Conservation (phyloP, 192 early-diverging fungal species). For the Backusella liffmaniae region DNA sequence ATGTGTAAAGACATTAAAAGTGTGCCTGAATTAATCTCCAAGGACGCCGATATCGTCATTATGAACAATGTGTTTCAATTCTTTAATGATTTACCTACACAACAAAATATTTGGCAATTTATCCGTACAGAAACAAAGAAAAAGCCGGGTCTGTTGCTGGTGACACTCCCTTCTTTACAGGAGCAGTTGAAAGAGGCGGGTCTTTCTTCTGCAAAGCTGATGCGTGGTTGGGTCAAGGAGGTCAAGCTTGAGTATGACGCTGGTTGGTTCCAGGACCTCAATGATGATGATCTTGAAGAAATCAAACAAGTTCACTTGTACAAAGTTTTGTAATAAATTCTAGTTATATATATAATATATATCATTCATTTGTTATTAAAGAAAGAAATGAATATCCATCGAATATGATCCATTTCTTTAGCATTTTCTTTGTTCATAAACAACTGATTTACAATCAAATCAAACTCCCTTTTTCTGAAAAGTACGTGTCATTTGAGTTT, state of each 20-base stretch:
- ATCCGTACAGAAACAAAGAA: slow-evolving; percentile 41
- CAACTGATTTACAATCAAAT: no score
- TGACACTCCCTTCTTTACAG: slow-evolving; percentile 53
- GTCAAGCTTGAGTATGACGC: slow-evolving; percentile 45
- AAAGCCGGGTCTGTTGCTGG: slow-evolving; percentile 40
- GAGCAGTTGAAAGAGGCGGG: slow-evolving; percentile 59
- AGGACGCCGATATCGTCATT: slow-evolving; percentile 50
- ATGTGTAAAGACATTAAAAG: slow-evolving; percentile 48
- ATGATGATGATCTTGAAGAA: slow-evolving; percentile 53
- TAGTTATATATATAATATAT: no score
- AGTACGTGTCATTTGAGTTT: no score
- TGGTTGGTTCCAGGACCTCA: slow-evolving; percentile 48
- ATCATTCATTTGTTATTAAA: no score
- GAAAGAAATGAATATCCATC: no score
- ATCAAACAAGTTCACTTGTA: slow-evolving; percentile 57
- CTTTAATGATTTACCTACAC: slow-evolving; percentile 42
- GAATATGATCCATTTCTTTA: no score
- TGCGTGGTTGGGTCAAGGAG: slow-evolving; percentile 49
- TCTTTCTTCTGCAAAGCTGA: slow-evolving; percentile 40
- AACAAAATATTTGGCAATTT: slow-evolving; percentile 54
- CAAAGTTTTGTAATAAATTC: slow-evolving; percentile 40
- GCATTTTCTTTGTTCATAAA: no score
- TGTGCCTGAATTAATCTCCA: slow-evolving; percentile 36
- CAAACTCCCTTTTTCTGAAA: no score
- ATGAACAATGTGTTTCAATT: slow-evolving; percentile 68